phyloP scores from a whole-genome alignment of 306 rosid genomes.

The Erythrophleum fordii region DNA sequence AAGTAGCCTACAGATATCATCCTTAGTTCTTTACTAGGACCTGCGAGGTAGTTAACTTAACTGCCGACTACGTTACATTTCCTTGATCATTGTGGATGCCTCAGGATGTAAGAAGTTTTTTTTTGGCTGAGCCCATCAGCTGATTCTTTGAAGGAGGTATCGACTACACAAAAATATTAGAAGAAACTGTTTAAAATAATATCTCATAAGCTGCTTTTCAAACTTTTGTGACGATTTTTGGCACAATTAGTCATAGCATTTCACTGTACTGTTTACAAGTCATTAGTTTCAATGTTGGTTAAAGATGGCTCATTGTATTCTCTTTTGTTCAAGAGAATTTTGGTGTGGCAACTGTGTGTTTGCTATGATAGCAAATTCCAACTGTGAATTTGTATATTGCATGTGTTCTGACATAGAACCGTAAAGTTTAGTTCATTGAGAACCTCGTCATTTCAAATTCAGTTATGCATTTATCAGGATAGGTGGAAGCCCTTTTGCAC shows the following conservation, averaged over 20 bases:
- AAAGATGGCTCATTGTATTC: conserved; percentile 9
- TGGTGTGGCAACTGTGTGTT: not conserved
- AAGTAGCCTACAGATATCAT: conserved; percentile 19
- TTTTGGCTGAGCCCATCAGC: not conserved
- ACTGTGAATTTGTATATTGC: not conserved
- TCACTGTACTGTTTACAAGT: conserved; percentile 7
- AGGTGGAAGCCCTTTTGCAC: not conserved
- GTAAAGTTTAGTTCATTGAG: not conserved
- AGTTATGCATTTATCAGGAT: not conserved
- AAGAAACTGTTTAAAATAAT: conserved; percentile 20
- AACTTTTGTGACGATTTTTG: conserved; percentile 18
- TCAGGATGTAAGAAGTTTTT: conserved; percentile 11
- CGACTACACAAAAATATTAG: conserved; percentile 9
- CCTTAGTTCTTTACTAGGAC: not conserved
- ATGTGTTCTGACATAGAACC: not conserved
- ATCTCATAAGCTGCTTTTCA: conserved; percentile 23
- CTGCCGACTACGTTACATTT: not conserved
- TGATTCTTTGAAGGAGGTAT: conserved; percentile 34
- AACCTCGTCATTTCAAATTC: not conserved
- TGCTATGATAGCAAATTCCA: not conserved
- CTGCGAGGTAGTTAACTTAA: conserved; percentile 29
- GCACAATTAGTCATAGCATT: conserved; percentile 10
- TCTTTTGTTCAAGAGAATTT: not conserved
- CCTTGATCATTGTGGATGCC: conserved; percentile 17
- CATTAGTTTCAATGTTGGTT: conserved; percentile 3